Percentiles rank a stretch among this genome's conserved stretches.
Conservation (phyloP, 495 filamentous ascomycete genomes). For the Parathielavia hyrcaniae region DNA sequence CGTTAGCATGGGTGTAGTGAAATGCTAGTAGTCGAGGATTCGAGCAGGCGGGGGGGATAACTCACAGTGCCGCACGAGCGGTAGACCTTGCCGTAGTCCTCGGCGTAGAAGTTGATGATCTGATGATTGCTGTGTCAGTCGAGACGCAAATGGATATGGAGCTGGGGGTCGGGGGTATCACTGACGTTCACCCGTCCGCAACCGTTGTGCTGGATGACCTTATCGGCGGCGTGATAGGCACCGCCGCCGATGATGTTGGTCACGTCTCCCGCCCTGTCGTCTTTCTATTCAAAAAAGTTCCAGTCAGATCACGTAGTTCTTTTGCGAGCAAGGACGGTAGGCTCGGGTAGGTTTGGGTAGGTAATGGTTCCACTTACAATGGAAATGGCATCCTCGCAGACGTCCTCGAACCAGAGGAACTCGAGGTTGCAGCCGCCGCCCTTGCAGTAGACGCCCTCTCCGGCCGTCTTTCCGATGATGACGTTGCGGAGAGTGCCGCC, state of each 20-base stretch:
- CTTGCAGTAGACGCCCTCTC: constrained; percentile 2
- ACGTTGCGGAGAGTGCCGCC: constrained; percentile 1
- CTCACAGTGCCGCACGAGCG: not conserved
- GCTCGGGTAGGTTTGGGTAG: too few species aligned
- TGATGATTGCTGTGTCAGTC: not conserved
- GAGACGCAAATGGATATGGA: not conserved
- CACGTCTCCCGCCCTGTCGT: not conserved
- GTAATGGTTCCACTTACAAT: not conserved
- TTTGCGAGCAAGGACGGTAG: too few species aligned
- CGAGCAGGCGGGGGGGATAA: not conserved
- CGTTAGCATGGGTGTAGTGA: not conserved
- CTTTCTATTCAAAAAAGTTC: not conserved
- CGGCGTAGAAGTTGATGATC: constrained; percentile 1
- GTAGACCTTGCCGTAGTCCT: not conserved
- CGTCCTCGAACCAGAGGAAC: not conserved
- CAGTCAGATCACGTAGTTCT: not conserved
- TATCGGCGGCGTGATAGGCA: constrained; percentile 1
- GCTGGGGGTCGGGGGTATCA: not conserved
- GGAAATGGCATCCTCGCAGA: constrained; percentile 1
- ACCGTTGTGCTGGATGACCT: not conserved
- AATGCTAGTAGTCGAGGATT: too few species aligned
- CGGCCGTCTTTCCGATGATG: not conserved
- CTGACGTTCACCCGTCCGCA: not conserved
- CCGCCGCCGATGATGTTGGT: constrained; percentile 1
- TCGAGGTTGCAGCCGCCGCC: not conserved